These are phyloP conservation scores for Phialophora macrospora DNA, from an alignment of 2,329 filamentous ascomycete species.

Conservation along the genomic window DNA sequence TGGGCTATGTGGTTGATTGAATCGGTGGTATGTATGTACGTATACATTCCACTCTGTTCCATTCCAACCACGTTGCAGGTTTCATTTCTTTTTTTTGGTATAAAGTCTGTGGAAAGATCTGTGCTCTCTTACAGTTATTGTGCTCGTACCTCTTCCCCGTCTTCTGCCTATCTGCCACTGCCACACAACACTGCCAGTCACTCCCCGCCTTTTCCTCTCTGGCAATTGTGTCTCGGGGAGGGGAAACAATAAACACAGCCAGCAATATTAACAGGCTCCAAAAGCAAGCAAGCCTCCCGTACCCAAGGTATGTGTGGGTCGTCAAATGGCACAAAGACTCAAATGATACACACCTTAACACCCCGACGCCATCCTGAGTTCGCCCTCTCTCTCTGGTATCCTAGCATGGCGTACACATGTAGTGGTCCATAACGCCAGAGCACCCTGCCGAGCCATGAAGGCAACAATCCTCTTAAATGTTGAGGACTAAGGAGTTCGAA, in stretches of 20 bases:
- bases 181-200: not conserved
- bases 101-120: not conserved
- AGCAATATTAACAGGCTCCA: not conserved
- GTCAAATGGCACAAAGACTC: not conserved
- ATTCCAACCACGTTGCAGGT: not conserved
- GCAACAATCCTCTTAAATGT: not conserved
- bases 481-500: not conserved
- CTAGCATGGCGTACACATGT: not conserved
- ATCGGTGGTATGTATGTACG: not conserved
- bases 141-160: not conserved
- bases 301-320: not conserved
- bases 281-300: not conserved
- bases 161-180: not conserved
- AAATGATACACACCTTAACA: not conserved
- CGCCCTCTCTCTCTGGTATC: not conserved
- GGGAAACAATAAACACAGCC: not conserved
- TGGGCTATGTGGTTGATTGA: no score
- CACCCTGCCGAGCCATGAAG: slow-evolving; percentile 11
- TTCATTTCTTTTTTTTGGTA: not conserved
- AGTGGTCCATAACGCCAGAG: slow-evolving; percentile 9
- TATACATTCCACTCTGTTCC: not conserved
- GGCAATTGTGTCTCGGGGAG: not conserved
- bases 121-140: not conserved
- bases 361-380: not conserved
- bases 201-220: not conserved